Evolutionary conservation across 2,329 filamentous ascomycete genomes (phyloP), one percentile per base, ranked within the genome.

Genomic region (Aspergillus ibericus): DNA sequence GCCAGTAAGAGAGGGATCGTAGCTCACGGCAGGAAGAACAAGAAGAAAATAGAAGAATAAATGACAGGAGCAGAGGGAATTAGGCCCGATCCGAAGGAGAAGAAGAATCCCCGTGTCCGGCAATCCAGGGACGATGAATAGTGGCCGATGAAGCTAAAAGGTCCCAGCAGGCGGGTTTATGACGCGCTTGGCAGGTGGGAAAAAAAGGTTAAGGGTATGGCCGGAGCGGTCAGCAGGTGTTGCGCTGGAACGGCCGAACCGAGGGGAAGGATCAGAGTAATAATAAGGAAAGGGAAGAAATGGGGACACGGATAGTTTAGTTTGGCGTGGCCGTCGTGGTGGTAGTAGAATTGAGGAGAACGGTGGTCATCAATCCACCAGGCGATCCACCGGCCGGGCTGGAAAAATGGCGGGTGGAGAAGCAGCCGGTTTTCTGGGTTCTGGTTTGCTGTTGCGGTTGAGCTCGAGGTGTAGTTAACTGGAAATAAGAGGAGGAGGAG

Each of bases 181-280:
- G 51, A 53, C 36, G 36, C 51, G 51, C 51, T 53, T 53, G 51
- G 51, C 51, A 53, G 50, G 35, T 38, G 35, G 49, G 27, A 34
- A 44, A 53, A 53, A 44, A 53, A 53, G 27, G 51, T 29, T 53
- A 29, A 51, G 51, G 51, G 51, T 53, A 53, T 42, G 51, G 22
- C 51, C 36, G 51, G 50, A 53, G 51, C 51, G 51, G 51, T 53
- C 51, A 53, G 51, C 51, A 53, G 38, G 22, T 20, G 51, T 32
- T 42, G 51, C 51, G 51, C 29, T 40, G 50, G 51, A 53, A 52
- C 25, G 47, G 47, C 34, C 38, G 51, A 53, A 53, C 36, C 36
- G 51, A 53, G 44, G 36, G 42, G 53, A 47, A 50, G 35, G 52
- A 58, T 18, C 32, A 46, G 34, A 49, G 35, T 40, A 49, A 22